Conservation (phyloP, 257 asterid species). For the Petunia secreta region DNA sequence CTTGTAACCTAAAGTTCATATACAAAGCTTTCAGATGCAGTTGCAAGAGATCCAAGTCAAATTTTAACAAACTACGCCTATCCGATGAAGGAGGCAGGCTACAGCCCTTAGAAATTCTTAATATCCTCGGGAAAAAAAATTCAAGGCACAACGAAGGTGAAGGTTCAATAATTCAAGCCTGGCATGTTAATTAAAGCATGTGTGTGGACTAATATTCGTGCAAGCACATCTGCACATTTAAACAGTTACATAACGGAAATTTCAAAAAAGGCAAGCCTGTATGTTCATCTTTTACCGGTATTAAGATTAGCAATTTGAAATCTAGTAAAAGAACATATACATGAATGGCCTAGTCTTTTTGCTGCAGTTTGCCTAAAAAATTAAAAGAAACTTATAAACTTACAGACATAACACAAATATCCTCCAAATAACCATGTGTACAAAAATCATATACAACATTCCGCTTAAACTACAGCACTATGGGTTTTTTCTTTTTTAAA, state of each 20-base stretch:
- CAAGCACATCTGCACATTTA: not conserved
- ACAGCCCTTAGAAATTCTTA: not conserved
- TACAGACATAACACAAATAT: not conserved
- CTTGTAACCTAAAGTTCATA: conserved; percentile 61
- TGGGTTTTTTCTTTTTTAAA: not conserved
- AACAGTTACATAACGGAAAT: not conserved
- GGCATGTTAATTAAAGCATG: not conserved
- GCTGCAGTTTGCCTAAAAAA: not conserved
- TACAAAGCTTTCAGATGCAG: conserved; percentile 9
- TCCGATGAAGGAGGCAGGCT: conserved; percentile 12
- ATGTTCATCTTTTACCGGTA: not conserved
- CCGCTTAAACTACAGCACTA: not conserved
- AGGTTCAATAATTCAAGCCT: conserved; percentile 13
- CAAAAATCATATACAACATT: not conserved
- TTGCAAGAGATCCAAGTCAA: conserved; percentile 13
- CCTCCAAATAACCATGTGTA: not conserved
- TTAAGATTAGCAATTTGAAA: not conserved
- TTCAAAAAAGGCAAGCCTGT: conserved; percentile 9
- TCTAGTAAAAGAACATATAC: not conserved
- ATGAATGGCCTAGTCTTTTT: conserved; percentile 18
- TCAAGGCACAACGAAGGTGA: not conserved
- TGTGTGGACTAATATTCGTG: not conserved
- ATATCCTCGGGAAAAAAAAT: not conserved
- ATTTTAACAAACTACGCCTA: not conserved
- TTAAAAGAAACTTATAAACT: not conserved